phyloP scores from a whole-genome alignment of 2,329 filamentous ascomycete species.

The Sarocladium strictum region DNA sequence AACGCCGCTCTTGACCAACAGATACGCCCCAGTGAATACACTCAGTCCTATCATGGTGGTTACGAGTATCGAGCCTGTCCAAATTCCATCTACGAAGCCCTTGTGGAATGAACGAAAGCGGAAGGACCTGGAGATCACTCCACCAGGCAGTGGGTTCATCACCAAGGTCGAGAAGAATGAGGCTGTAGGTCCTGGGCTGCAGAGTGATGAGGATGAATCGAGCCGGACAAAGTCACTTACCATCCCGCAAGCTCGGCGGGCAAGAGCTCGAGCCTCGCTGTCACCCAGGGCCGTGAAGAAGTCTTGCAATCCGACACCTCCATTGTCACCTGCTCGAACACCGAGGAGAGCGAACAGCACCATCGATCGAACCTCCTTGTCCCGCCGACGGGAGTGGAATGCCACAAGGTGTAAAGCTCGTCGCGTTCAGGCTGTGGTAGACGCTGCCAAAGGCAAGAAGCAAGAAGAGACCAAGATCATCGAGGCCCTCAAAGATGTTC shows the following conservation, averaged over 20 bases:
- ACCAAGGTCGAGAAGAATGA: neutral
- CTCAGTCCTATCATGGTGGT: constrained; percentile 11
- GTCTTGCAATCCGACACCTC: constrained; percentile 23
- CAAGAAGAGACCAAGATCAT: constrained; percentile 18
- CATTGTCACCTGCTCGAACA: constrained; percentile 23
- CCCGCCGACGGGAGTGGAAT: constrained; percentile 28
- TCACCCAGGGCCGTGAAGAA: neutral
- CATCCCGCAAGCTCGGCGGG: constrained; percentile 8
- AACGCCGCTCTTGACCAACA: too few species aligned
- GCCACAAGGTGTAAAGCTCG: constrained; percentile 11
- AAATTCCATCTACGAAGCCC: neutral
- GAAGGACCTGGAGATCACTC: constrained; percentile 5
- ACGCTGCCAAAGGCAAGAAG: constrained; percentile 12
- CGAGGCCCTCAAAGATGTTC: neutral
- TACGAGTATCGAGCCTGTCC: constrained; percentile 6
- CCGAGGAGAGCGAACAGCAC: constrained; percentile 18
- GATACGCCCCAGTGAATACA: neutral
- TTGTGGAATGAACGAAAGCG: constrained; percentile 1
- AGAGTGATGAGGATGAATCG: neutral
- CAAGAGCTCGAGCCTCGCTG: neutral
- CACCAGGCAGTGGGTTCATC: neutral
- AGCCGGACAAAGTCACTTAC: neutral
- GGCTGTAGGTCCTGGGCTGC: neutral
- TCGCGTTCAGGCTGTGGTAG: neutral
- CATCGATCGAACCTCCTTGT: constrained; percentile 24